Evolutionary conservation across 805 yeast genomes (phyloP).

Genomic region (Candida parachauliodes): DNA sequence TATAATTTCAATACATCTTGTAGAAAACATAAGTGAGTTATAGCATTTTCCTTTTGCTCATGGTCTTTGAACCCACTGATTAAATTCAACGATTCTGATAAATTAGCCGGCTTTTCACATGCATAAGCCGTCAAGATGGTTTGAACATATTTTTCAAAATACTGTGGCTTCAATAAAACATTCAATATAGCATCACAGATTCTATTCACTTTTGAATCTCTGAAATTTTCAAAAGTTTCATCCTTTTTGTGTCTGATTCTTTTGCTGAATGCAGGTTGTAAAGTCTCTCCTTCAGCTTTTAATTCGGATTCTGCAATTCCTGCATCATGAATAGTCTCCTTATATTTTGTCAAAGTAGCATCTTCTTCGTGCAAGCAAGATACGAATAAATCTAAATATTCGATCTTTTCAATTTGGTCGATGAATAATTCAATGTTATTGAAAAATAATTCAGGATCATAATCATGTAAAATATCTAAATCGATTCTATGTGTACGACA

Average conservation of each 20-base stretch:
- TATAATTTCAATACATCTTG: conserved; percentile 85
- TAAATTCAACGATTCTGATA: conserved; percentile 66
- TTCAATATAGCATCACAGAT: conserved; percentile 70
- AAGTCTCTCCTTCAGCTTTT: conserved; percentile 12
- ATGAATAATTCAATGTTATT: conserved; percentile 64
- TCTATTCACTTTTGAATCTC: conserved; percentile 60
- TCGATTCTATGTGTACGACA: conserved; percentile 93
- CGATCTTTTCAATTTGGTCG: conserved; percentile 65
- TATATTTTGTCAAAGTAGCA: conserved; percentile 76
- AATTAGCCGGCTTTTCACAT: conserved; percentile 83
- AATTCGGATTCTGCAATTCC: conserved; percentile 11
- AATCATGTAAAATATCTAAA: conserved; percentile 85
- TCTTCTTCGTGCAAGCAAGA: conserved; percentile 85
- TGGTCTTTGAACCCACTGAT: conserved; percentile 51
- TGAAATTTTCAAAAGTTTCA: conserved; percentile 27
- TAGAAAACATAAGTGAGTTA: conserved; percentile 84
- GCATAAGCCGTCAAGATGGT: conserved; percentile 88
- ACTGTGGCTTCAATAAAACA: conserved; percentile 50
- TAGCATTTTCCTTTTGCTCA: conserved; percentile 50
- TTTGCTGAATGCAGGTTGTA: conserved; percentile 14
- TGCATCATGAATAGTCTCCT: conserved; percentile 52
- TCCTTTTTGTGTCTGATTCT: conserved; percentile 32
- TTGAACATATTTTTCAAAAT: conserved; percentile 60
- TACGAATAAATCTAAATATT: conserved; percentile 79
- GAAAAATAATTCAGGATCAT: conserved; percentile 67